Evolutionary conservation across 2,329 filamentous ascomycete genomes (phyloP).

Genomic region (Aureobasidium vineae): DNA sequence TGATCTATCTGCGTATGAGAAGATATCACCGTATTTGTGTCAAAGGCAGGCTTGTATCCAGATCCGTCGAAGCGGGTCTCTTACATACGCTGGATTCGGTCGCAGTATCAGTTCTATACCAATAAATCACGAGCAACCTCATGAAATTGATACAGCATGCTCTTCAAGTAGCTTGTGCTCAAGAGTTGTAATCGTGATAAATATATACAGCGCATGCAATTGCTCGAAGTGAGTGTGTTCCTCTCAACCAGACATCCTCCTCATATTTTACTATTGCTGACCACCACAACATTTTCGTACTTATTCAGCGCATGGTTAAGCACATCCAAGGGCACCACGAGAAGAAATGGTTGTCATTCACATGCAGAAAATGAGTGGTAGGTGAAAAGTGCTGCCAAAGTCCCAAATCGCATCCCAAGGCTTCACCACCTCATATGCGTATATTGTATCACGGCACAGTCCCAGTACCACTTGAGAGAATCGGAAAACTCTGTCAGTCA

Average conservation of each 20-base stretch:
- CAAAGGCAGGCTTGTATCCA: too few species aligned
- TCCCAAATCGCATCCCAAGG: not conserved
- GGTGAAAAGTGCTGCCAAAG: not conserved
- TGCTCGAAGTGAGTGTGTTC: not conserved
- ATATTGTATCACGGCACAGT: constrained; percentile 4
- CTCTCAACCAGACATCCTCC: not conserved
- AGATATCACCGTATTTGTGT: too few species aligned
- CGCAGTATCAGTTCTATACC: too few species aligned
- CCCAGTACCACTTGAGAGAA: not conserved
- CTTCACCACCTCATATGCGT: not conserved
- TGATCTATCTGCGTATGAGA: too few species aligned
- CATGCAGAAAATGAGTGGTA: not conserved
- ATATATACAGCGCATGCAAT: not conserved
- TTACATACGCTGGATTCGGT: too few species aligned
- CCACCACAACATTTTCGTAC: not conserved
- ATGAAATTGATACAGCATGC: too few species aligned
- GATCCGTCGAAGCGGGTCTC: too few species aligned
- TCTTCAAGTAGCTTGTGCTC: too few species aligned
- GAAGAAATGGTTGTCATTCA: not conserved
- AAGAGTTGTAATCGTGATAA: not conserved
- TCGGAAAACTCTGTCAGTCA: constrained; percentile 15
- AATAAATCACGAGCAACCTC: too few species aligned
- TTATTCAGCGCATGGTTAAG: not conserved
- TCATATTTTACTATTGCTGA: not conserved
- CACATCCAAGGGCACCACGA: not conserved